These are phyloP conservation scores for Diaporthe sp. DNA, from an alignment of 2,329 filamentous ascomycete genomes.

Conservation along the genomic window DNA sequence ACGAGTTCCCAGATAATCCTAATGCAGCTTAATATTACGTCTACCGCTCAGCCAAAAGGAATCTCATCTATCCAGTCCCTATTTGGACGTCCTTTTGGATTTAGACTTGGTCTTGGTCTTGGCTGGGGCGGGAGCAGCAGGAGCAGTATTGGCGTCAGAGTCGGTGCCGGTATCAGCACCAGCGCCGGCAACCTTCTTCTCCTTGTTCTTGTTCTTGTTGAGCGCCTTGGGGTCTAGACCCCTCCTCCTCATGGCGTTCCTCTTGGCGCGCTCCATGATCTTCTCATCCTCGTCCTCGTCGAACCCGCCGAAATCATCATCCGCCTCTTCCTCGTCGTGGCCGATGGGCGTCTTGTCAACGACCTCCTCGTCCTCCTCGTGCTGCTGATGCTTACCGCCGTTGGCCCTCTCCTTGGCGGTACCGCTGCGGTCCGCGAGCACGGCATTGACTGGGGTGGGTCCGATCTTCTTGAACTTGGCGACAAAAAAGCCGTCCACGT, in stretches of 20 bases:
- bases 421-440: conserved; percentile 50
- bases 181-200: conserved; percentile 36
- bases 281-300: conserved; percentile 80
- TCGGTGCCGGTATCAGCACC: neutral
- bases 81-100: conserved; percentile 36
- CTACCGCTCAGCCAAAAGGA: conserved; percentile 39
- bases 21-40: conserved; percentile 38
- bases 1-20: conserved; percentile 20
- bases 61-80: conserved; percentile 17
- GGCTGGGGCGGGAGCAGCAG: conserved; percentile 1
- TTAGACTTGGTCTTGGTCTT: conserved; percentile 25
- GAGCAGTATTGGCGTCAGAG: neutral
- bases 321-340: conserved; percentile 58
- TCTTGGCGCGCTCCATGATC: conserved; percentile 80
- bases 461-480: conserved; percentile 96
- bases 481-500: conserved; percentile 98
- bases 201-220: conserved; percentile 49
- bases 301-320: conserved; percentile 77
- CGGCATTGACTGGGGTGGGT: conserved; percentile 75
- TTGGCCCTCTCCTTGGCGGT: conserved; percentile 35
- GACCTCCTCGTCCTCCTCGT: conserved; percentile 57
- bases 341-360: conserved; percentile 79
- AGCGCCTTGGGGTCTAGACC: conserved; percentile 79
- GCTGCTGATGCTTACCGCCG: conserved; percentile 11
- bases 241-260: conserved; percentile 79